Evolutionary conservation across 306 rosid genomes (phyloP).

Genomic region (Prunus fruticosa): DNA sequence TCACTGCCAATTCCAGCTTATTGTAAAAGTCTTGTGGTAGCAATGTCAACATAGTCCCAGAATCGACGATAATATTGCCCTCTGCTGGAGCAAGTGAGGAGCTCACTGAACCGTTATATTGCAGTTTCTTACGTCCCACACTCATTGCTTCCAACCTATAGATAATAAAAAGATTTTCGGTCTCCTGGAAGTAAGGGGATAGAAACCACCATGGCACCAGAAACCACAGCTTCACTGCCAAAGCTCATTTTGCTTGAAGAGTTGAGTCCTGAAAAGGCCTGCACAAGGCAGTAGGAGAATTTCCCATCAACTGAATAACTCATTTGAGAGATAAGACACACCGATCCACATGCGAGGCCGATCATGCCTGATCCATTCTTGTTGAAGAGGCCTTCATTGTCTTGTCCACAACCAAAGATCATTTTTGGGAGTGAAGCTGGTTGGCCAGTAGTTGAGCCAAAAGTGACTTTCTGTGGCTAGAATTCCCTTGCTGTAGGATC

Average conservation of each 20-base stretch:
- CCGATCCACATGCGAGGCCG: neutral
- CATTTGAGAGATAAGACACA: neutral
- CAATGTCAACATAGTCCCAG: neutral
- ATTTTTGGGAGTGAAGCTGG: neutral
- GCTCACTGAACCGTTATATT: neutral
- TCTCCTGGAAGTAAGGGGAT: constrained; percentile 9
- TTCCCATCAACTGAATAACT: neutral
- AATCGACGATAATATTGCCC: neutral
- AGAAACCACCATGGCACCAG: neutral
- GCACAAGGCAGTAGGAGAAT: neutral
- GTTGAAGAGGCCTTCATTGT: neutral
- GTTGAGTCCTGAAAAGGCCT: neutral
- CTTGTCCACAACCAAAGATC: neutral
- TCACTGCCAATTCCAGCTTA: neutral
- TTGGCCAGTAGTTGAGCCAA: constrained; percentile 19
- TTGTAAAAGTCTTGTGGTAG: neutral
- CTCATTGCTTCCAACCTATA: neutral
- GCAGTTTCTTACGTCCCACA: neutral
- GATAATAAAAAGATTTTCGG: neutral
- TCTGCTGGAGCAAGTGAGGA: neutral
- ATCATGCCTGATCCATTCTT: neutral
- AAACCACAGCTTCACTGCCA: neutral
- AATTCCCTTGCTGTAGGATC: constrained; percentile 26
- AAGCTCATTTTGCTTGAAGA: constrained; percentile 9
- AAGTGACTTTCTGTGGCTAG: constrained; percentile 40